Evolutionary conservation across 306 rosid species (phyloP).

Genomic region (Prunus kanzakura): DNA sequence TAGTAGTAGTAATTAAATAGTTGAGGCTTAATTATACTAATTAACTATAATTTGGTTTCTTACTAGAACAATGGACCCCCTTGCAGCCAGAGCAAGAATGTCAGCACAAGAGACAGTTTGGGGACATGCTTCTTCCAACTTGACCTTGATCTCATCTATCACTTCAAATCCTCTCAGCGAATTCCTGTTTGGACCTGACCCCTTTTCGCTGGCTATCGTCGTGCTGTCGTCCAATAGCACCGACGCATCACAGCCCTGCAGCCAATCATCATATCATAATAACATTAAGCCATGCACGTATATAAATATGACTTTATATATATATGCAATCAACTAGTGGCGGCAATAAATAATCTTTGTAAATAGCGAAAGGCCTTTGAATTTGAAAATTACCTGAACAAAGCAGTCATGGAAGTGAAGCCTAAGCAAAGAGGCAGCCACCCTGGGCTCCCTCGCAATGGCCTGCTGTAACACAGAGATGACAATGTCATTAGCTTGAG

Average conservation of each 20-base stretch:
- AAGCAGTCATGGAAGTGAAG: conserved; percentile 87
- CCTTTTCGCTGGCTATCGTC: conserved; percentile 56
- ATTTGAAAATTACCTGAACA: conserved; percentile 48
- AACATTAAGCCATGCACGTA: too few species aligned
- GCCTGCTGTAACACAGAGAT: conserved; percentile 70
- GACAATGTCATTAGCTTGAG: conserved; percentile 76
- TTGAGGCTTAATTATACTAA: not conserved
- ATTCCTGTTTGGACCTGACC: conserved; percentile 64
- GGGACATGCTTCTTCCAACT: conserved; percentile 75
- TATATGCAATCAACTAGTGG: too few species aligned
- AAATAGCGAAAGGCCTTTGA: too few species aligned
- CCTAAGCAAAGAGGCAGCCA: conserved; percentile 78
- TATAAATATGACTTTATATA: too few species aligned
- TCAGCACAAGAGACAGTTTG: conserved; percentile 79
- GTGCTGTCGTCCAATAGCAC: conserved; percentile 60
- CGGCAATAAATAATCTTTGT: too few species aligned
- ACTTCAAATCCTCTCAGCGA: conserved; percentile 74
- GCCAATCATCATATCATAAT: too few species aligned
- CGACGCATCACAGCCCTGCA: conserved; percentile 79
- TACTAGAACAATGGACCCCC: conserved; percentile 70
- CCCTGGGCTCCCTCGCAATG: conserved; percentile 51
- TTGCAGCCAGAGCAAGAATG: conserved; percentile 80
- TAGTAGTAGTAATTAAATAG: not conserved
- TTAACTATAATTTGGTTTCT: not conserved
- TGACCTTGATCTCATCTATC: conserved; percentile 70